Conservation (phyloP, 176 grass and related monocot genomes). For the Aegilops umbellulata region DNA sequence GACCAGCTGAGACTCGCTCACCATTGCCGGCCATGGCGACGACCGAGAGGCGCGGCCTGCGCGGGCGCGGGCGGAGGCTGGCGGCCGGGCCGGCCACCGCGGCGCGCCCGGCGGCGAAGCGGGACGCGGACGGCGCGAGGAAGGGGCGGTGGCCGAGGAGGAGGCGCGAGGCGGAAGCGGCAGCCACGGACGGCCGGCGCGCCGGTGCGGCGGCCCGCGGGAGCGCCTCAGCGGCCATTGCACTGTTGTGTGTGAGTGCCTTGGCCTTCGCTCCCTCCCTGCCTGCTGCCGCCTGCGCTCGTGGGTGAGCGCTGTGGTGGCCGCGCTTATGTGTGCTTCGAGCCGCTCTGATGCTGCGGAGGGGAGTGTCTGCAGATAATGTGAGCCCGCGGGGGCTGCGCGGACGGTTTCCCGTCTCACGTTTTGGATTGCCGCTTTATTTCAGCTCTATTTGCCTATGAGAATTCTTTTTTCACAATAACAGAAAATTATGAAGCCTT, state of each 20-base stretch:
- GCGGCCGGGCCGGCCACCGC: conserved; percentile 38
- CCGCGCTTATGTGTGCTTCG: neutral
- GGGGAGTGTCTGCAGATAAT: conserved; percentile 31
- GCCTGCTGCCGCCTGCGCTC: conserved; percentile 22
- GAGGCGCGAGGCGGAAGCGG: conserved; percentile 44
- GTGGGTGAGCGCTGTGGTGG: conserved; percentile 7
- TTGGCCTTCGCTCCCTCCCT: neutral
- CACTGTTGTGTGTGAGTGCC: neutral
- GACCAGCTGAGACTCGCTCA: conserved; percentile 3
- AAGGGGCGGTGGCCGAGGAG: conserved; percentile 61
- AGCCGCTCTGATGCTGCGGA: no score
- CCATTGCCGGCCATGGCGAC: conserved; percentile 76
- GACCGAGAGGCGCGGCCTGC: conserved; percentile 53
- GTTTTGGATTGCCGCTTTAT: conserved; percentile 42
- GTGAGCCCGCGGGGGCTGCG: conserved; percentile 25
- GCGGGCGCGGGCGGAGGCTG: conserved; percentile 36
- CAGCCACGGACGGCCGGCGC: conserved; percentile 34
- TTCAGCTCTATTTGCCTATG: neutral
- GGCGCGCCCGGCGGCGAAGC: conserved; percentile 30
- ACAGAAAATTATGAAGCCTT: neutral
- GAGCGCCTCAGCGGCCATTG: conserved; percentile 66
- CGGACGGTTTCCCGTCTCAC: conserved; percentile 43
- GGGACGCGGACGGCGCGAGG: conserved; percentile 30
- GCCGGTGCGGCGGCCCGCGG: conserved; percentile 31
- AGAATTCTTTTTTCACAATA: neutral